phyloP scores from a whole-genome alignment of 176 grass and related monocot genomes.

The Avena eriantha region DNA sequence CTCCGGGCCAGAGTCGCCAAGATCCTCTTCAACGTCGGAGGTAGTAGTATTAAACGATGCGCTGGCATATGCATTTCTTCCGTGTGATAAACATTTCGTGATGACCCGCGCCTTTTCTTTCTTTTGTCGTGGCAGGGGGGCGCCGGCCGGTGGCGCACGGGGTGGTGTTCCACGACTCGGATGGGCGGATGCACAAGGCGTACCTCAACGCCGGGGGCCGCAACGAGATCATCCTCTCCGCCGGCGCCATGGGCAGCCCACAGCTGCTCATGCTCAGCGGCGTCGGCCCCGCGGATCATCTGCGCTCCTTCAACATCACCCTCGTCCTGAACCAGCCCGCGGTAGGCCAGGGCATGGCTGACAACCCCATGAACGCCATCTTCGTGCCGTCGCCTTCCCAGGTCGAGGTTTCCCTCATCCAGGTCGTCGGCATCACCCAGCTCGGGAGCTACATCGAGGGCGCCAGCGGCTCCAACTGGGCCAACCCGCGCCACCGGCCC shows the following conservation, averaged over 20 bases:
- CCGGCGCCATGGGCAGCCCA: conserved; percentile 78
- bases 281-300: conserved; percentile 67
- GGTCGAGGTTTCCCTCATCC: conserved; percentile 69
- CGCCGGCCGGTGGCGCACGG: conserved; percentile 60
- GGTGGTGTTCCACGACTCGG: conserved; percentile 71
- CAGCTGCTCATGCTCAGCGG: conserved; percentile 93
- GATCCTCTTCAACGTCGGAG: conserved; percentile 62
- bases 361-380: conserved; percentile 88
- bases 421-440: conserved; percentile 80
- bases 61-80: no score
- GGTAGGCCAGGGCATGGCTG: conserved; percentile 78
- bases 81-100: neutral
- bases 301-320: conserved; percentile 64
- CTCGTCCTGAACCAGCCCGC: conserved; percentile 58
- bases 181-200: conserved; percentile 54
- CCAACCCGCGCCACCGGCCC: neutral
- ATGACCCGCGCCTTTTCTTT: neutral
- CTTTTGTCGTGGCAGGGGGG: conserved; percentile 16
- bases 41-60: neutral
- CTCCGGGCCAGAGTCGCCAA: conserved; percentile 65
- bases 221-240: conserved; percentile 75
- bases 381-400: conserved; percentile 69
- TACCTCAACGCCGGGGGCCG: conserved; percentile 55
- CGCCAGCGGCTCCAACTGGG: conserved; percentile 67
- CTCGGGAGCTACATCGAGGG: conserved; percentile 83